Evolutionary conservation across 2,329 filamentous ascomycete genomes (phyloP).

Genomic region (Polytolypa hystricis): DNA sequence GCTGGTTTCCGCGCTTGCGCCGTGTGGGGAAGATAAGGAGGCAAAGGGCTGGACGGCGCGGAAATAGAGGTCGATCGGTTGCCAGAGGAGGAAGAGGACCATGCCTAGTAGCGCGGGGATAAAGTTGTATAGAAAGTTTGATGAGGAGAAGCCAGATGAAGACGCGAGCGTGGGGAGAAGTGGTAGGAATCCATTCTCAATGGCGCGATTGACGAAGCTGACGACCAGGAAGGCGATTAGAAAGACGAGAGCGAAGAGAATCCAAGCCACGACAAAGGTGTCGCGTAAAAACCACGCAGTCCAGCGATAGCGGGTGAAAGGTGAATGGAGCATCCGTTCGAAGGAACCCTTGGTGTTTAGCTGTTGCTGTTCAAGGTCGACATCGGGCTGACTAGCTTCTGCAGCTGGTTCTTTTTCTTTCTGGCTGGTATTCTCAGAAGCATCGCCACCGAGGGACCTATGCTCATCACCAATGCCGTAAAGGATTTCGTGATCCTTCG

Average conservation of each 20-base stretch:
- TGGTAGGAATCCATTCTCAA: slow-evolving; percentile 62
- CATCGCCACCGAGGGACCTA: slow-evolving; percentile 36
- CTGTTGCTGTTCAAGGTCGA: slow-evolving; percentile 29
- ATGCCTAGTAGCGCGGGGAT: slow-evolving; percentile 48
- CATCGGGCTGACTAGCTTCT: slow-evolving; percentile 20
- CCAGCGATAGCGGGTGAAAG: slow-evolving; percentile 51
- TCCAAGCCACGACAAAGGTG: slow-evolving; percentile 53
- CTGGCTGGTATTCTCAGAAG: slow-evolving; percentile 22
- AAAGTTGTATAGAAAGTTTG: slow-evolving; percentile 76
- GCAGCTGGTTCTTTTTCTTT: slow-evolving; percentile 21
- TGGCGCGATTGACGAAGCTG: slow-evolving; percentile 60
- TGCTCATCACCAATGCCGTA: slow-evolving; percentile 65
- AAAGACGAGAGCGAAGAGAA: slow-evolving; percentile 48
- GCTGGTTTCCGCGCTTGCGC: slow-evolving; percentile 43
- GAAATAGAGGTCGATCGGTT: slow-evolving; percentile 50
- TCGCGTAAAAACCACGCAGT: slow-evolving; percentile 67
- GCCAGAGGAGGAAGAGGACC: slow-evolving; percentile 47
- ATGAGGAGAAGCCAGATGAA: slow-evolving; percentile 61
- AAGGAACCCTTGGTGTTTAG: slow-evolving; percentile 33
- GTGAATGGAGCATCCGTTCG: slow-evolving; percentile 41
- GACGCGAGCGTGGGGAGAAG: slow-evolving; percentile 51
- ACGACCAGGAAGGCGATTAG: slow-evolving; percentile 63
- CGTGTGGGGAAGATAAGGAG: slow-evolving; percentile 40
- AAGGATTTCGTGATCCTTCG: slow-evolving; percentile 58
- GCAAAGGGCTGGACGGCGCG: slow-evolving; percentile 49